Conservation (phyloP, 352 stramenopile species). For the Phytophthora quininea region DNA sequence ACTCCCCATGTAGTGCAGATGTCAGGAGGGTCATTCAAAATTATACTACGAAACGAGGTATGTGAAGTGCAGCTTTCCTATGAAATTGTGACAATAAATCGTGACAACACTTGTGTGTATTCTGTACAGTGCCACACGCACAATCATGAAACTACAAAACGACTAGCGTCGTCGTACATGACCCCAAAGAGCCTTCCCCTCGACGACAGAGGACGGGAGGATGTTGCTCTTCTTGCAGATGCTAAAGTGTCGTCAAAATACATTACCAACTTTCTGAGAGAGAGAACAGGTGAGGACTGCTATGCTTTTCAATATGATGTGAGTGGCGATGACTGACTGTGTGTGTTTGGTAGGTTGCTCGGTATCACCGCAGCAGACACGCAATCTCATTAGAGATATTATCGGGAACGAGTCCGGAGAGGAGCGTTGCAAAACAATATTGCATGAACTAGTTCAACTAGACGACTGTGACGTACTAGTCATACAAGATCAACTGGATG, state of each 20-base stretch:
- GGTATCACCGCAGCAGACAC: slow-evolving; percentile 13
- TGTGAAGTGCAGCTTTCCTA: not conserved
- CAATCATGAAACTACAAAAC: slow-evolving; percentile 6
- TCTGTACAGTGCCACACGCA: slow-evolving; percentile 1
- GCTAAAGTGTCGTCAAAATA: slow-evolving; percentile 2
- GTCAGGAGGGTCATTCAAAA: not conserved
- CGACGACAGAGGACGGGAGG: slow-evolving; percentile 10
- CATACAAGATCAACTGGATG: slow-evolving; percentile 6
- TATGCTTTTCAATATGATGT: not conserved
- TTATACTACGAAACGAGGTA: slow-evolving; percentile 10
- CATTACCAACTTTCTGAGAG: slow-evolving; percentile 17
- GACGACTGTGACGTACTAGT: slow-evolving; percentile 13
- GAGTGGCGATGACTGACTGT: not conserved
- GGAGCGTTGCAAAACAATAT: slow-evolving; percentile 12
- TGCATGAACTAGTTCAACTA: slow-evolving; percentile 12
- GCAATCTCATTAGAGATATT: slow-evolving; percentile 17
- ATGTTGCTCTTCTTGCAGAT: slow-evolving; percentile 12
- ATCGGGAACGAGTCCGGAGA: slow-evolving; percentile 8
- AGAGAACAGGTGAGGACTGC: slow-evolving; percentile 6
- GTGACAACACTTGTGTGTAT: not conserved
- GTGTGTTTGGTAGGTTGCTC: slow-evolving; percentile 4
- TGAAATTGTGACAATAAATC: not conserved
- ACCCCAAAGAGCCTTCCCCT: slow-evolving; percentile 11
- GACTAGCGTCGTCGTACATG: slow-evolving; percentile 4
- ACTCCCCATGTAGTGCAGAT: not conserved